Conservation (phyloP, 1,139 yeast genomes). For the Suhomyces taliae region DNA sequence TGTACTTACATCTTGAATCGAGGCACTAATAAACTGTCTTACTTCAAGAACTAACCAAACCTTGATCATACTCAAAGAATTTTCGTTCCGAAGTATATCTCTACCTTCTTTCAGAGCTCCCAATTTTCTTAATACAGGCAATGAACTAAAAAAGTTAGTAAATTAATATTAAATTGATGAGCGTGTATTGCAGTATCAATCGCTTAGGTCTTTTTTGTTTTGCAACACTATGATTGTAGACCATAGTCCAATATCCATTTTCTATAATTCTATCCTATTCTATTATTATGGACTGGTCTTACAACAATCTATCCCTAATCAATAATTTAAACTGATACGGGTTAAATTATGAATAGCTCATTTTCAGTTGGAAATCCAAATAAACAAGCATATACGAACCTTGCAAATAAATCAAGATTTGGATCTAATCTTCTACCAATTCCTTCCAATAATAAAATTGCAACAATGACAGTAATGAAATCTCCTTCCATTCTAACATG, state of each 20-base stretch:
- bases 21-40: slow-evolving; percentile 80
- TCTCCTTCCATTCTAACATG: slow-evolving; percentile 99
- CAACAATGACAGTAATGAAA: slow-evolving; percentile 89
- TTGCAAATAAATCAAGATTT: slow-evolving; percentile 87
- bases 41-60: slow-evolving; percentile 92
- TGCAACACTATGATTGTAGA: no score
- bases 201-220: no score
- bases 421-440: slow-evolving; percentile 95
- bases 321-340: neutral
- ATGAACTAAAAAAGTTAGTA: slow-evolving; percentile 56
- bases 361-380: slow-evolving; percentile 58
- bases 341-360: slow-evolving; percentile 13
- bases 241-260: neutral
- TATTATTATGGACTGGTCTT: neutral
- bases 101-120: slow-evolving; percentile 71
- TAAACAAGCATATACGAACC: slow-evolving; percentile 72
- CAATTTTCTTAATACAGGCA: slow-evolving; percentile 83
- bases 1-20: slow-evolving; percentile 65
- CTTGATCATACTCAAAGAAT: slow-evolving; percentile 74
- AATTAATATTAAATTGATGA: slow-evolving; percentile 1
- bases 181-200: neutral
- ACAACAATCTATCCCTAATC: neutral
- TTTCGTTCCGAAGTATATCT: slow-evolving; percentile 56
- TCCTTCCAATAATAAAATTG: slow-evolving; percentile 86
- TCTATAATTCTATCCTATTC: neutral